Conservation (phyloP, 768 basidiomycete genomes). For the Naematelia aurantialba region DNA sequence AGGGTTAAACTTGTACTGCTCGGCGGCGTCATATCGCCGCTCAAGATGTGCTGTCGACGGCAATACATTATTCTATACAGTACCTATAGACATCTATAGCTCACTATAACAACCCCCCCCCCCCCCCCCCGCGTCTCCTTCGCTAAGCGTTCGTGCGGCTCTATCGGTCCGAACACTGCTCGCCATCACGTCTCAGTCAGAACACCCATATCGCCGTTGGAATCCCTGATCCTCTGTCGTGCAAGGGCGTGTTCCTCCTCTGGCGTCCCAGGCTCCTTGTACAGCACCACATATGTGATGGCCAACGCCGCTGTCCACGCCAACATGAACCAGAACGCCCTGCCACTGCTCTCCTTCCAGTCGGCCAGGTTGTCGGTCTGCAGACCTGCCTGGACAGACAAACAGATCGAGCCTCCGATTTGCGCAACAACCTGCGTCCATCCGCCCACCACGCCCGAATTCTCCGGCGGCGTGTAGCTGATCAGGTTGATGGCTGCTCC, state of each 20-base stretch:
- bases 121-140: too few species aligned
- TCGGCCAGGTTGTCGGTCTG: conserved; percentile 31
- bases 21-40: too few species aligned
- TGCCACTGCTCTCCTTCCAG: conserved; percentile 31
- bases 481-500: conserved; percentile 34
- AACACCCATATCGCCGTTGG: conserved; percentile 24
- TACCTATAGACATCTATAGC: too few species aligned
- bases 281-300: conserved; percentile 31
- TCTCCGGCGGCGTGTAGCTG: conserved; percentile 38
- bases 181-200: neutral
- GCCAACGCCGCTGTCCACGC: conserved; percentile 30
- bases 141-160: too few species aligned
- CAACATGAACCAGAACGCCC: conserved; percentile 39
- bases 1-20: too few species aligned
- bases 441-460: conserved; percentile 34
- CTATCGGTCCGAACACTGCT: too few species aligned
- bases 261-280: conserved; percentile 33
- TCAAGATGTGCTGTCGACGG: too few species aligned
- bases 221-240: conserved; percentile 30
- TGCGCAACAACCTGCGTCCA: conserved; percentile 40
- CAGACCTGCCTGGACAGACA: conserved; percentile 46
- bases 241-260: conserved; percentile 37
- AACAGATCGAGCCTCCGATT: conserved; percentile 37
- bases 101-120: too few species aligned
- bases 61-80: too few species aligned